These are phyloP conservation scores for Thermochaetoides dissita DNA, from an alignment of 2,329 filamentous ascomycete species.

Conservation along the genomic window DNA sequence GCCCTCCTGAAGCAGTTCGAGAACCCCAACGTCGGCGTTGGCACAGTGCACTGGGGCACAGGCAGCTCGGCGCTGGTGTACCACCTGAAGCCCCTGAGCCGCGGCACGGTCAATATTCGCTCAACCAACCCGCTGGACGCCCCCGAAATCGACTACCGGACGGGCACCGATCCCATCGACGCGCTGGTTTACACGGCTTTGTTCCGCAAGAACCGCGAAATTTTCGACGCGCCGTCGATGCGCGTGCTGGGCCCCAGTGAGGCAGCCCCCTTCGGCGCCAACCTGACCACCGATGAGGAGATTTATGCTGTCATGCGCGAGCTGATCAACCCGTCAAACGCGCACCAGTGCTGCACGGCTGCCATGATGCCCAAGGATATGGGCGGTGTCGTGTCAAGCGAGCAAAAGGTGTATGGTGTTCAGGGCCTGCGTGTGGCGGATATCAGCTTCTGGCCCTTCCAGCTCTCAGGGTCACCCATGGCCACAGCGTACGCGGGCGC, in stretches of 20 bases:
- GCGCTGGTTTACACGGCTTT: constrained; percentile 21
- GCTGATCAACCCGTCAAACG: constrained; percentile 13
- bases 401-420: constrained; percentile 12
- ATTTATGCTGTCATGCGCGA: constrained; percentile 14
- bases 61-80: constrained; percentile 18
- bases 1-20: constrained; percentile 20
- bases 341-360: constrained; percentile 19
- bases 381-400: constrained; percentile 8
- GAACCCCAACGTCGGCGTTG: constrained; percentile 14
- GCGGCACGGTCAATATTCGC: constrained; percentile 25
- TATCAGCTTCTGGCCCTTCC: constrained; percentile 14
- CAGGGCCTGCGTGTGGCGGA: constrained; percentile 10
- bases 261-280: constrained; percentile 16
- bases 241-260: constrained; percentile 18
- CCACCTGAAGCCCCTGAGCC: constrained; percentile 25
- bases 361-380: constrained; percentile 9
- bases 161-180: constrained; percentile 25
- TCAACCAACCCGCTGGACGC: constrained; percentile 21
- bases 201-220: constrained; percentile 21
- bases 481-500: constrained; percentile 14
- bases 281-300: constrained; percentile 16
- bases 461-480: constrained; percentile 12
- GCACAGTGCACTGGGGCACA: constrained; percentile 21
- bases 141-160: constrained; percentile 25
- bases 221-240: constrained; percentile 21